Percentiles rank a stretch among this genome's conserved stretches.
Conservation (phyloP, 352 stramenopile genomes). For the Pythium brassicae region DNA sequence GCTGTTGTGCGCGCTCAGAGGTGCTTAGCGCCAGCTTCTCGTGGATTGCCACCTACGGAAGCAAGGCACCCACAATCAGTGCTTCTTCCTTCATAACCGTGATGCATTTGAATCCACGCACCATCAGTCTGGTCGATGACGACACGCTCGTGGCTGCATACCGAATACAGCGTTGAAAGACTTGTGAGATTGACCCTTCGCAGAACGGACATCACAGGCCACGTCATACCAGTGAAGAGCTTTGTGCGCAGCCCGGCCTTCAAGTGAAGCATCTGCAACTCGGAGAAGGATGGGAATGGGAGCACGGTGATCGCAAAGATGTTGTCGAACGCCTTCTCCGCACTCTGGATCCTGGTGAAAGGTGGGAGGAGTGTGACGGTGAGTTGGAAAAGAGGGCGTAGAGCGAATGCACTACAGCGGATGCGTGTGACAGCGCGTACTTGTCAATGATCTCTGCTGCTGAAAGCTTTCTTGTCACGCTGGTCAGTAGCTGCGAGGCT, state of each 20-base stretch:
- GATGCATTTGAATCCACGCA: slow-evolving; percentile 12
- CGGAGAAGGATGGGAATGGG: slow-evolving; percentile 32
- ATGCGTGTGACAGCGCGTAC: slow-evolving; percentile 10
- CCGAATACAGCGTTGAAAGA: too few species aligned
- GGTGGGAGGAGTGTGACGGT: not conserved
- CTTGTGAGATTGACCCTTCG: not conserved
- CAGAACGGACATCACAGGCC: not conserved
- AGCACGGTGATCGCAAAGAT: slow-evolving; percentile 47
- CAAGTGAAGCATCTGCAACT: slow-evolving; percentile 47
- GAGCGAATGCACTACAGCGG: not conserved
- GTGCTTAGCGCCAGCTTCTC: slow-evolving; percentile 49
- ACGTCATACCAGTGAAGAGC: slow-evolving; percentile 35
- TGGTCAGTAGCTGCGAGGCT: slow-evolving; percentile 7
- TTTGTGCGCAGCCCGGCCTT: slow-evolving; percentile 31
- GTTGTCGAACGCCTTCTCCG: slow-evolving; percentile 56
- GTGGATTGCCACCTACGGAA: slow-evolving; percentile 39
- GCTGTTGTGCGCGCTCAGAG: slow-evolving; percentile 32
- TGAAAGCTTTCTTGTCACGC: slow-evolving; percentile 30
- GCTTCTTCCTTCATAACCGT: too few species aligned
- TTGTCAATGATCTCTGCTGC: slow-evolving; percentile 40
- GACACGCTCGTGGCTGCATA: slow-evolving; percentile 15
- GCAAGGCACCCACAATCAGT: not conserved
- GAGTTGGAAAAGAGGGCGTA: not conserved
- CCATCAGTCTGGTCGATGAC: slow-evolving; percentile 44
- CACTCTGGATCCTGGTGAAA: slow-evolving; percentile 35